These are phyloP conservation scores for Huntiella decipiens DNA, from an alignment of 2,329 filamentous ascomycete species.

Conservation along the genomic window DNA sequence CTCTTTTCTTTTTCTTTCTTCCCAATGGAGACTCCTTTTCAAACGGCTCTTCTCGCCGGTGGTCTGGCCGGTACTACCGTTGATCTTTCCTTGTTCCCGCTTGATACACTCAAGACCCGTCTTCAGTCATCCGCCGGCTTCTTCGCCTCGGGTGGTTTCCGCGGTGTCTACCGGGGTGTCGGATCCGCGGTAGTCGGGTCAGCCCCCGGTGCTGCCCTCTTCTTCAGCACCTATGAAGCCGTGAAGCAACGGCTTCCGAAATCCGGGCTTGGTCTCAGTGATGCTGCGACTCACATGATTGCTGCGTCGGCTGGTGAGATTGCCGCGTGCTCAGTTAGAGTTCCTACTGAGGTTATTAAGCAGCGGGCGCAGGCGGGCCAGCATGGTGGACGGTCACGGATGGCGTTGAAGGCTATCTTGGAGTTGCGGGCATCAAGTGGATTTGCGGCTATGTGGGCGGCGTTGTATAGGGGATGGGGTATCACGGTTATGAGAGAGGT, in stretches of 20 bases:
- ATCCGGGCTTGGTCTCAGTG: constrained; percentile 14
- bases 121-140: constrained; percentile 70
- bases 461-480: constrained; percentile 79
- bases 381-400: constrained; percentile 49
- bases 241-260: constrained; percentile 37
- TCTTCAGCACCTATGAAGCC: constrained; percentile 88
- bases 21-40: constrained; percentile 25
- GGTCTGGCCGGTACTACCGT: constrained; percentile 87
- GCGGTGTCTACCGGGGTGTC: constrained; percentile 81
- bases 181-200: constrained; percentile 79
- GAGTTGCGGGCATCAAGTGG: constrained; percentile 19
- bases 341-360: constrained; percentile 94
- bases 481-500: constrained; percentile 93
- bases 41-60: constrained; percentile 53
- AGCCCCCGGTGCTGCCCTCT: constrained; percentile 83
- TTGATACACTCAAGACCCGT: constrained; percentile 96
- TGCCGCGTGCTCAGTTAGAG: constrained; percentile 76
- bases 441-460: constrained; percentile 46
- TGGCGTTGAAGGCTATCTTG: constrained; percentile 53
- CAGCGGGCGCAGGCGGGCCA: constrained; percentile 83
- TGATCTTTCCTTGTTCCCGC: constrained; percentile 88
- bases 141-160: constrained; percentile 69
- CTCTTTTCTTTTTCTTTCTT: constrained; percentile 10
- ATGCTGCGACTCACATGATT: constrained; percentile 44
- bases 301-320: constrained; percentile 78